A percentile compares a stretch with the other conserved stretches of the same genome.
phyloP scores from a whole-genome alignment of 768 basidiomycete species.

The Boletus eberwhitei region DNA sequence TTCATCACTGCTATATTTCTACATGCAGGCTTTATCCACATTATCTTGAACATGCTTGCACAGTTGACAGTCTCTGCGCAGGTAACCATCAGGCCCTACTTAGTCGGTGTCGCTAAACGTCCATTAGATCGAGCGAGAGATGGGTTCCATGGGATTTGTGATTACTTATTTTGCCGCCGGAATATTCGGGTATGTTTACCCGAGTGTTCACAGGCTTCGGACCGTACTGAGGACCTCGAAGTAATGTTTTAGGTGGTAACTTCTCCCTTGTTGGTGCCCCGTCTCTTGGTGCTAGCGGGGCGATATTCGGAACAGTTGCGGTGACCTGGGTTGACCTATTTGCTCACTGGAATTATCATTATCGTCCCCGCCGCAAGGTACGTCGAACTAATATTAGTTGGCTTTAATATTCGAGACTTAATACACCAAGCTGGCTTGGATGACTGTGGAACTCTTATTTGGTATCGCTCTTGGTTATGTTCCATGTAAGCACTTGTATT shows the following conservation, averaged over 20 bases:
- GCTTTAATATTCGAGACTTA: neutral
- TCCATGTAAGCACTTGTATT: slow-evolving; percentile 54
- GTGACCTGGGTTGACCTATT: slow-evolving; percentile 88
- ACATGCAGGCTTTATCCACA: slow-evolving; percentile 95
- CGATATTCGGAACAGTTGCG: slow-evolving; percentile 84
- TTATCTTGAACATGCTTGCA: slow-evolving; percentile 85
- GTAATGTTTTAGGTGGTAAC: slow-evolving; percentile 89
- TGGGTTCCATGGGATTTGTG: slow-evolving; percentile 84
- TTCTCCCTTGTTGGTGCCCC: slow-evolving; percentile 87
- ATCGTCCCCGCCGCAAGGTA: slow-evolving; percentile 78
- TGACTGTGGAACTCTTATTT: slow-evolving; percentile 83
- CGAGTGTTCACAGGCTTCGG: neutral
- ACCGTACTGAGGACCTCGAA: slow-evolving; percentile 24
- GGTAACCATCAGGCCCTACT: slow-evolving; percentile 35
- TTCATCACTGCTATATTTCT: slow-evolving; percentile 89
- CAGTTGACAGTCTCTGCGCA: slow-evolving; percentile 78
- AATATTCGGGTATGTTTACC: slow-evolving; percentile 71
- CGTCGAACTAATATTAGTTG: slow-evolving; percentile 6
- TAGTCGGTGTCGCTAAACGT: neutral
- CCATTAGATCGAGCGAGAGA: slow-evolving; percentile 80
- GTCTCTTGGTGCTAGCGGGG: slow-evolving; percentile 89
- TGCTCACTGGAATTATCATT: slow-evolving; percentile 89
- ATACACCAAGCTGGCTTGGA: slow-evolving; percentile 62
- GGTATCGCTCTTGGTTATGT: slow-evolving; percentile 84
- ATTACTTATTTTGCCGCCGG: slow-evolving; percentile 88